These are phyloP conservation scores for Vitellaria paradoxa DNA, from an alignment of 179 eudicot genomes.

Conservation along the genomic window DNA sequence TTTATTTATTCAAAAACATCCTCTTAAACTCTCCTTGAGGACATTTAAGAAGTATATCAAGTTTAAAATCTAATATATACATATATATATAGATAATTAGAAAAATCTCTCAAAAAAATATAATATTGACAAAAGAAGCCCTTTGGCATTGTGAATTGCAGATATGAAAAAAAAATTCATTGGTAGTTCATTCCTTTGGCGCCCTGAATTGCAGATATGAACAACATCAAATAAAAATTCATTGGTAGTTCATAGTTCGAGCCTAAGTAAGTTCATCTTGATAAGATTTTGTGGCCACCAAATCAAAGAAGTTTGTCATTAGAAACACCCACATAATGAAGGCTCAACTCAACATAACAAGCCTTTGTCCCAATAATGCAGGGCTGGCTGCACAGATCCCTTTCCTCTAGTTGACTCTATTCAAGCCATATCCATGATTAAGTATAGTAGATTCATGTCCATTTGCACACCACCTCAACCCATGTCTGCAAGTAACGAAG, in stretches of 20 bases:
- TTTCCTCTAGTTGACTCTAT: neutral
- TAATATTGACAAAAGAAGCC: neutral
- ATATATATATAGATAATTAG: too few species aligned
- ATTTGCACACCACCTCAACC: neutral
- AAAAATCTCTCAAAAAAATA: too few species aligned
- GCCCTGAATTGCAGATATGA: too few species aligned
- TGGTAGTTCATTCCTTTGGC: neutral
- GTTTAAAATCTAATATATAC: too few species aligned
- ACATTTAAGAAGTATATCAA: too few species aligned
- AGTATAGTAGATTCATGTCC: neutral
- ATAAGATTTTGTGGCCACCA: neutral
- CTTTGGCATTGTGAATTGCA: neutral
- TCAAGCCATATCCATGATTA: neutral
- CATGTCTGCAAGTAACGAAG: neutral
- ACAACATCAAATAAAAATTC: neutral
- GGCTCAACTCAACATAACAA: neutral
- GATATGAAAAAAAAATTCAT: too few species aligned
- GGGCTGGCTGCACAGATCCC: neutral
- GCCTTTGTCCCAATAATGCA: neutral
- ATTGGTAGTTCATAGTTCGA: neutral
- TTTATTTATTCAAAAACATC: too few species aligned
- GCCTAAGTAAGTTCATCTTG: neutral
- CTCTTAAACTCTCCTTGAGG: too few species aligned
- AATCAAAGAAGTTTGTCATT: neutral
- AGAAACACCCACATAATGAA: neutral